Evolutionary conservation across 495 filamentous ascomycete genomes (phyloP).

Genomic region (Aspergillus diversus): DNA sequence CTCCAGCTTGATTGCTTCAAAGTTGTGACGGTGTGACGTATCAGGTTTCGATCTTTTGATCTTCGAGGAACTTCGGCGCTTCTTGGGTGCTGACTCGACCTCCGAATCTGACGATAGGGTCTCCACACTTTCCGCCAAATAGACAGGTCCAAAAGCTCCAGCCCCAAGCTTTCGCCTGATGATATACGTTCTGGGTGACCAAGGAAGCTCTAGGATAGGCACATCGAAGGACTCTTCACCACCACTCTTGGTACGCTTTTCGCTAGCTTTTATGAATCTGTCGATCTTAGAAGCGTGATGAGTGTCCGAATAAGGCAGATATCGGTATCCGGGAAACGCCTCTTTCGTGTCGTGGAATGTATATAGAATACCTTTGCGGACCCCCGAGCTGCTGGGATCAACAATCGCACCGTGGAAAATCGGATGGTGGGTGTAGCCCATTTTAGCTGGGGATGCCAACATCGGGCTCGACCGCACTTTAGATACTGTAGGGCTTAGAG

Average conservation of each 20-base stretch:
- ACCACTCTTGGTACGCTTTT: slow-evolving; percentile 62
- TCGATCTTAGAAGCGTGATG: slow-evolving; percentile 73
- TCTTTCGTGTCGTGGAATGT: slow-evolving; percentile 70
- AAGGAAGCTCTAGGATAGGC: slow-evolving; percentile 70
- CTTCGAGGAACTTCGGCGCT: slow-evolving; percentile 19
- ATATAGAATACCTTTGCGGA: slow-evolving; percentile 74
- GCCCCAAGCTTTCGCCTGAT: slow-evolving; percentile 87
- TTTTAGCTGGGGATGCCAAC: slow-evolving; percentile 27
- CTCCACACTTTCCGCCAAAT: slow-evolving; percentile 77
- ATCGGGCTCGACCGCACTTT: slow-evolving; percentile 35
- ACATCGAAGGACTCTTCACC: slow-evolving; percentile 57
- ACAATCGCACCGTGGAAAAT: slow-evolving; percentile 82
- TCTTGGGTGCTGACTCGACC: slow-evolving; percentile 34
- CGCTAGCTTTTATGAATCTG: slow-evolving; percentile 71
- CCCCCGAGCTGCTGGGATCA: slow-evolving; percentile 79
- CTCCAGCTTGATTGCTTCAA: slow-evolving; percentile 94
- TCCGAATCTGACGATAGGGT: slow-evolving; percentile 54
- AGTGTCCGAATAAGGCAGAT: slow-evolving; percentile 59
- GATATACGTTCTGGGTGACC: slow-evolving; percentile 63
- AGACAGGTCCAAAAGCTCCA: slow-evolving; percentile 93
- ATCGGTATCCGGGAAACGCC: slow-evolving; percentile 77
- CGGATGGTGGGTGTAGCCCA: slow-evolving; percentile 46
- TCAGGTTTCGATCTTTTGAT: slow-evolving; percentile 23
- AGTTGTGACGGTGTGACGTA: slow-evolving; percentile 47
- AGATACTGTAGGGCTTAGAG: slow-evolving; percentile 53